Conservation (phyloP, 192 early-diverging fungal genomes). For the Umbelopsis sp. region DNA sequence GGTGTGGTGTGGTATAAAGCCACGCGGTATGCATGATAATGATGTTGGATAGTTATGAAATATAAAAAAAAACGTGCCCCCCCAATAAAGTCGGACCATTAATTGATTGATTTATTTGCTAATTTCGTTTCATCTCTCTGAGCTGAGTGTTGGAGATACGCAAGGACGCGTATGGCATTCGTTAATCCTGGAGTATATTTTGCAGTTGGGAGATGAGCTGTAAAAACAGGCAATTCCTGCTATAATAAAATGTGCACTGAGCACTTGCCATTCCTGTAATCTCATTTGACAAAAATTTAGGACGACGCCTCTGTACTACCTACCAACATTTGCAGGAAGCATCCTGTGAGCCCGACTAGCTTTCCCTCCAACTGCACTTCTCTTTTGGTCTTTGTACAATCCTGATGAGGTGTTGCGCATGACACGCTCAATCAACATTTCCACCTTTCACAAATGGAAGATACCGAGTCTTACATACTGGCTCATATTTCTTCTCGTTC, state of each 20-base stretch:
- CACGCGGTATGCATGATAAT: too few relatives aligned
- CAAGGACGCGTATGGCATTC: too few relatives aligned
- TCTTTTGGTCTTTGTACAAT: background rate
- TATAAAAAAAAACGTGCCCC: too few relatives aligned
- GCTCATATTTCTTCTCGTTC: background rate
- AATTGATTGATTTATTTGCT: too few relatives aligned
- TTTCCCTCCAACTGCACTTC: background rate
- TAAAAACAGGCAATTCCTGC: too few relatives aligned
- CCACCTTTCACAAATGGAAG: background rate
- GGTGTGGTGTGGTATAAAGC: too few relatives aligned
- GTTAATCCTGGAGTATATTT: too few relatives aligned
- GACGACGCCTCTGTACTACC: background rate
- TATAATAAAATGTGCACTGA: too few relatives aligned
- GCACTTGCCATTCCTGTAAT: background rate
- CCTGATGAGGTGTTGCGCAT: conserved; percentile 4
- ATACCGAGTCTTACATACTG: too few relatives aligned
- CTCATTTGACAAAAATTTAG: background rate
- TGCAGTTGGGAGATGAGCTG: background rate
- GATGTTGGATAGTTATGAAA: too few relatives aligned
- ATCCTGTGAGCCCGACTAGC: background rate
- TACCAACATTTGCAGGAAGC: background rate
- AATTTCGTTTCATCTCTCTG: too few relatives aligned
- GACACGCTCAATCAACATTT: background rate
- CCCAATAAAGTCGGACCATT: too few relatives aligned
- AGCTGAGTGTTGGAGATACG: background rate